These are phyloP conservation scores for Daldinia sp. DNA, from an alignment of 2,329 filamentous ascomycete species.

Conservation along the genomic window DNA sequence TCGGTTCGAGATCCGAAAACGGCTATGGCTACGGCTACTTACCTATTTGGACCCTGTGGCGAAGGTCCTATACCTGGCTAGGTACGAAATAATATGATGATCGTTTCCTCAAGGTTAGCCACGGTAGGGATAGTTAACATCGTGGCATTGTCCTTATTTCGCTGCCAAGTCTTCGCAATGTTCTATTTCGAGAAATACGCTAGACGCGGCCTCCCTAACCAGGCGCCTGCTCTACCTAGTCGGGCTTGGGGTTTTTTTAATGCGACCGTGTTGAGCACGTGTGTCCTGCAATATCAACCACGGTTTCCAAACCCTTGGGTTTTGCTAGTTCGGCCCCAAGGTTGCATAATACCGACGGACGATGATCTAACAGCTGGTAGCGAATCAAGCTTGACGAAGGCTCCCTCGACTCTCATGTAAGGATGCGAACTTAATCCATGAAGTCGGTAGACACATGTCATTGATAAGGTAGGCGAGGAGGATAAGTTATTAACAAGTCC, in stretches of 20 bases:
- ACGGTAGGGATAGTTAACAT: constrained; percentile 11
- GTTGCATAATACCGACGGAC: constrained; percentile 14
- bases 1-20: constrained; percentile 17
- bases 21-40: not conserved
- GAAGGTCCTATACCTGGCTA: constrained; percentile 4
- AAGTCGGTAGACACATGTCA: constrained; percentile 2
- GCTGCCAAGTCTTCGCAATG: not conserved
- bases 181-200: constrained; percentile 9
- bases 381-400: not conserved
- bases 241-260: not conserved
- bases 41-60: not conserved
- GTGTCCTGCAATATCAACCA: constrained; percentile 16
- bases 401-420: not conserved
- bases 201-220: constrained; percentile 8
- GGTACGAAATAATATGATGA: constrained; percentile 5
- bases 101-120: constrained; percentile 11
- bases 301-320: constrained; percentile 24
- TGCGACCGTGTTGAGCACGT: constrained; percentile 27
- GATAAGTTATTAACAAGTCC: constrained; percentile 8
- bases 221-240: not conserved
- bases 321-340: constrained; percentile 1
- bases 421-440: not conserved
- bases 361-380: constrained; percentile 4
- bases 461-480: constrained; percentile 7
- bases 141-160: constrained; percentile 4